phyloP scores from a whole-genome alignment of 2,329 filamentous ascomycete genomes.

The Xylariaceae sp. region DNA sequence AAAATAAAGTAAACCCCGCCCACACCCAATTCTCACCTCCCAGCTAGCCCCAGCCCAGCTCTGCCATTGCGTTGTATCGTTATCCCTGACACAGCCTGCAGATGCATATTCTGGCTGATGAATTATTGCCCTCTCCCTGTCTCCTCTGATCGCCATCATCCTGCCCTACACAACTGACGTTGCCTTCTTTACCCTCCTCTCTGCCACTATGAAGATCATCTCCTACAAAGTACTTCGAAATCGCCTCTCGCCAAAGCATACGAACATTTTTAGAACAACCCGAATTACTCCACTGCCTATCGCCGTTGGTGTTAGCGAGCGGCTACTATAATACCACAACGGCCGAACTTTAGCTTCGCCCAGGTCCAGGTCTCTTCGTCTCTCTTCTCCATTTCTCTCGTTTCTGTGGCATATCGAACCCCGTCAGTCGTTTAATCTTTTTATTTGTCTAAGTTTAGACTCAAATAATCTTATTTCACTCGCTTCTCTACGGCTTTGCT shows the following conservation, averaged over 20 bases:
- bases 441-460: slow-evolving; percentile 5
- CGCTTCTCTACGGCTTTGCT: slow-evolving; percentile 15
- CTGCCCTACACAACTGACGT: neutral
- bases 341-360: slow-evolving; percentile 8
- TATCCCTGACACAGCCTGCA: neutral
- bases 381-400: slow-evolving; percentile 5
- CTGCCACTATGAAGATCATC: neutral
- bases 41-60: neutral
- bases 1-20: no score
- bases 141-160: neutral
- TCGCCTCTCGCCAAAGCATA: neutral
- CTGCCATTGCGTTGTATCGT: neutral
- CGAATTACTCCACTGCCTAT: slow-evolving; percentile 18
- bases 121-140: neutral
- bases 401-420: no score
- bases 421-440: slow-evolving; percentile 17
- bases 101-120: neutral
- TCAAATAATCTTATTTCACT: slow-evolving; percentile 21
- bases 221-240: neutral
- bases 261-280: neutral
- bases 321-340: slow-evolving; percentile 24
- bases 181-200: neutral
- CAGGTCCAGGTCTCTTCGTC: neutral
- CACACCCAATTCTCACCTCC: neutral
- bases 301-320: slow-evolving; percentile 24